phyloP scores from a whole-genome alignment of 164 flowering plant species.

The Aristolochia fimbriata region DNA sequence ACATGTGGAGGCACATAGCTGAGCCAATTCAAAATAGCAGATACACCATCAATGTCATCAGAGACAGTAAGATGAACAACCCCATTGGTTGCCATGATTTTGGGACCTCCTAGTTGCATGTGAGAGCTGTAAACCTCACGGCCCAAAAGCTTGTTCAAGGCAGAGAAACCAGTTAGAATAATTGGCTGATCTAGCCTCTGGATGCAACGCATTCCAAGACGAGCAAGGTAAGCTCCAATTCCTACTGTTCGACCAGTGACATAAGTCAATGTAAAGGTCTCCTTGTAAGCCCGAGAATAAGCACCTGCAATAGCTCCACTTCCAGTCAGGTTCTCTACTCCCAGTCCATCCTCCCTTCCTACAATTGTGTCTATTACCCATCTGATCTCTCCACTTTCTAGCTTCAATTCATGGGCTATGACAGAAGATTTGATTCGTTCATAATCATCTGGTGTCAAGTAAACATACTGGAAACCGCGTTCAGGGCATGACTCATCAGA shows the following conservation, averaged over 20 bases:
- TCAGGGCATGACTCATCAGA: conserved; percentile 84
- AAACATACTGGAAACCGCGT: conserved; percentile 89
- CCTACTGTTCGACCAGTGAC: conserved; percentile 99
- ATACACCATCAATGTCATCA: conserved; percentile 94
- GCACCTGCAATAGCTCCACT: conserved; percentile 99
- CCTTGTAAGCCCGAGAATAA: conserved; percentile 91
- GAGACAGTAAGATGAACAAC: conserved; percentile 95
- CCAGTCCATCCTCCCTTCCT: conserved; percentile 93
- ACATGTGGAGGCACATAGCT: conserved; percentile 73
- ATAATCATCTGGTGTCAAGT: conserved; percentile 79
- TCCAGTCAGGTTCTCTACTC: conserved; percentile 89
- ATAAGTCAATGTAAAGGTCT: conserved; percentile 91
- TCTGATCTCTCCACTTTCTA: conserved; percentile 70
- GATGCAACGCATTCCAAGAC: conserved; percentile 98
- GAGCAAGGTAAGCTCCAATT: conserved; percentile 98
- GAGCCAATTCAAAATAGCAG: conserved; percentile 88
- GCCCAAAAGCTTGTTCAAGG: conserved; percentile 93
- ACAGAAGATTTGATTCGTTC: conserved; percentile 58
- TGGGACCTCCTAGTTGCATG: conserved; percentile 99
- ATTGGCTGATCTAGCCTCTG: conserved; percentile 99
- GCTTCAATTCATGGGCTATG: conserved; percentile 72
- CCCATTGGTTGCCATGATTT: conserved; percentile 98
- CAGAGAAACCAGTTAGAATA: conserved; percentile 94
- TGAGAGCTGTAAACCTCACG: conserved; percentile 99
- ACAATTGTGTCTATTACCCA: conserved; percentile 95